Percentiles rank a stretch among this genome's conserved stretches.
phyloP scores from a whole-genome alignment of 2,329 filamentous ascomycete genomes.

The Cyphellophora attinorum region DNA sequence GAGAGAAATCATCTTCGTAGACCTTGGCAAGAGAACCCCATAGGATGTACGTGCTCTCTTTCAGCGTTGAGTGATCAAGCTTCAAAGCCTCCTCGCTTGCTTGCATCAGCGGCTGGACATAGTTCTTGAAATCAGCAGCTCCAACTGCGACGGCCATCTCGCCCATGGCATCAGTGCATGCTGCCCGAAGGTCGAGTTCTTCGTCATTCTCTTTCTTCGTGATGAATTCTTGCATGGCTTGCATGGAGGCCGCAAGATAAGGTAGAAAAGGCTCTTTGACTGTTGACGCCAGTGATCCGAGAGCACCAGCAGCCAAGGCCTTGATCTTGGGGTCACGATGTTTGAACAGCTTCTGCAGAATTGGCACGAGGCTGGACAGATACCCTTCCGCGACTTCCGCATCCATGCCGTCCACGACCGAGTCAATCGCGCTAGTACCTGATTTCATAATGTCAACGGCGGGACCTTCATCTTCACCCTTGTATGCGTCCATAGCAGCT shows the following conservation, averaged over 20 bases:
- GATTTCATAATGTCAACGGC: constrained; percentile 80
- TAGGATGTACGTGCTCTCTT: constrained; percentile 93
- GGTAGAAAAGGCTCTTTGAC: constrained; percentile 74
- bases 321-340: constrained; percentile 86
- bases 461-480: constrained; percentile 57
- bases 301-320: constrained; percentile 75
- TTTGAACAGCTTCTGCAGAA: constrained; percentile 73
- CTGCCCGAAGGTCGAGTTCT: constrained; percentile 78
- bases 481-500: constrained; percentile 60
- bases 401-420: constrained; percentile 76
- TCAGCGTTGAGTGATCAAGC: constrained; percentile 79
- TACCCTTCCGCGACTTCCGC: constrained; percentile 73
- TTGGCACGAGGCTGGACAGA: constrained; percentile 69
- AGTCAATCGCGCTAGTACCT: constrained; percentile 82
- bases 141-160: constrained; percentile 88
- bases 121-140: constrained; percentile 75
- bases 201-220: constrained; percentile 81
- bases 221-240: constrained; percentile 74
- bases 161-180: constrained; percentile 85
- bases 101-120: constrained; percentile 81
- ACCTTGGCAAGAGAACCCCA: constrained; percentile 94
- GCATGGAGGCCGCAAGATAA: constrained; percentile 89
- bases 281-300: constrained; percentile 82
- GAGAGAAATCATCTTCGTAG: constrained; percentile 58
- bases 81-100: constrained; percentile 84